Conservation (phyloP, 2,329 filamentous ascomycete genomes). For the Alternaria panax region DNA sequence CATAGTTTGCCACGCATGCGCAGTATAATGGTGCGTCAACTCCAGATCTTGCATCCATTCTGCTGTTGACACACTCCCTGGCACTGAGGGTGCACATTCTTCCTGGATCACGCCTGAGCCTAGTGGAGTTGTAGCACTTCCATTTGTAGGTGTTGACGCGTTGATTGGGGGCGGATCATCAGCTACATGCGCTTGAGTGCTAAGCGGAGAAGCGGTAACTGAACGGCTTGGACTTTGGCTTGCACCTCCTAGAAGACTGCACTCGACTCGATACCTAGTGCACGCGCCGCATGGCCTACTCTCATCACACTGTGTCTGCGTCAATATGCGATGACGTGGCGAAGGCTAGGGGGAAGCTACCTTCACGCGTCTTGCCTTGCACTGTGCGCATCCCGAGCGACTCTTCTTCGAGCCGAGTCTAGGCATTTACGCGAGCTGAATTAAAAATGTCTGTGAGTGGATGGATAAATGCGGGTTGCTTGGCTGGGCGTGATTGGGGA, state of each 20-base stretch:
- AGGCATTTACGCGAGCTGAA: conserved; percentile 7
- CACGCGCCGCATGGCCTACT: conserved; percentile 39
- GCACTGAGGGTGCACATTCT: background rate
- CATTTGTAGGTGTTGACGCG: conserved; percentile 4
- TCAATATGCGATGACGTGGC: conserved; percentile 5
- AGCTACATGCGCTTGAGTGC: conserved; percentile 1
- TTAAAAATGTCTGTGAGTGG: background rate
- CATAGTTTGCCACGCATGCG: conserved; percentile 32
- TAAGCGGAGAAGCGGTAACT: background rate
- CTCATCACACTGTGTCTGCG: conserved; percentile 38
- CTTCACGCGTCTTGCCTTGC: conserved; percentile 40
- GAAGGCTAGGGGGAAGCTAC: conserved; percentile 9
- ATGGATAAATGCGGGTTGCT: background rate
- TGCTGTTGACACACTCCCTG: background rate
- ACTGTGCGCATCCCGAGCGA: conserved; percentile 36
- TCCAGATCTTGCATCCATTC: conserved; percentile 40
- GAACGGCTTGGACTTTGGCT: background rate
- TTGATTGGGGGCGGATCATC: conserved; percentile 1
- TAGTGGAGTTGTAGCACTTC: conserved; percentile 1
- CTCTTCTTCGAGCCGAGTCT: conserved; percentile 15
- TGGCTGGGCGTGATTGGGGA: background rate
- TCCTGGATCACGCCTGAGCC: background rate
- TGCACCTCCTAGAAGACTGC: conserved; percentile 32
- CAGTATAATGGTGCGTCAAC: conserved; percentile 41
- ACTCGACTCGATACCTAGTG: conserved; percentile 36